Percentiles rank a stretch among this genome's conserved stretches.
Conservation (phyloP, 768 basidiomycete species). For the Lentinula guzmanii region DNA sequence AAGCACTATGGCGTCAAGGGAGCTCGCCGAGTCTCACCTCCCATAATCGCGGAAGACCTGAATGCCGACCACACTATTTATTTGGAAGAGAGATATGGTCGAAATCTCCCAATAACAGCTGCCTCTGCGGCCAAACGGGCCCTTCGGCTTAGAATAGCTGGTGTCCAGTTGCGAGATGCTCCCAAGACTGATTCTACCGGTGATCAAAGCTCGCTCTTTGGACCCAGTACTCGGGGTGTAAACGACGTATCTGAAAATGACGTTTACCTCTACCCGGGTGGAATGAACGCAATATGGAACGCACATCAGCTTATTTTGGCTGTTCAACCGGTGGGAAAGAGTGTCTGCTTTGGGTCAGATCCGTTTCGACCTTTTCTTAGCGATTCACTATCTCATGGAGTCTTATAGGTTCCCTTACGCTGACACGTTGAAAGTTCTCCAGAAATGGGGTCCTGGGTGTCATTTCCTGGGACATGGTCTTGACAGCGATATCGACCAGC, state of each 20-base stretch:
- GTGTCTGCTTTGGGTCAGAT: slow-evolving; percentile 88
- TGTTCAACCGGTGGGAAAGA: slow-evolving; percentile 60
- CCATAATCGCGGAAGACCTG: slow-evolving; percentile 35
- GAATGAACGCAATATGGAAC: slow-evolving; percentile 95
- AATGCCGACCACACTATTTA: slow-evolving; percentile 64
- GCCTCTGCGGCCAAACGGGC: slow-evolving; percentile 82
- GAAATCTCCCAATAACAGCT: slow-evolving; percentile 73
- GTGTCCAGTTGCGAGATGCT: slow-evolving; percentile 66
- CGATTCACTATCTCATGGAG: neutral
- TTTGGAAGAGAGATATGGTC: slow-evolving; percentile 91
- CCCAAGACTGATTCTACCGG: slow-evolving; percentile 36
- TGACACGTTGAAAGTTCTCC: slow-evolving; percentile 88
- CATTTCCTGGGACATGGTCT: slow-evolving; percentile 82
- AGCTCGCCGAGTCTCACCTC: slow-evolving; percentile 8
- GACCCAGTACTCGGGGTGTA: slow-evolving; percentile 66
- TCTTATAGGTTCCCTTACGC: slow-evolving; percentile 81
- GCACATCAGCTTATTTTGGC: slow-evolving; percentile 68
- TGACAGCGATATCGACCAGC: slow-evolving; percentile 65
- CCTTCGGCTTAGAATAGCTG: slow-evolving; percentile 84
- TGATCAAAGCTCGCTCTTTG: slow-evolving; percentile 37
- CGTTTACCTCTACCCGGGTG: slow-evolving; percentile 81
- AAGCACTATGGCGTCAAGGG: slow-evolving; percentile 50
- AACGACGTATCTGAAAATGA: slow-evolving; percentile 73
- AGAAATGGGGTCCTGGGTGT: slow-evolving; percentile 96
- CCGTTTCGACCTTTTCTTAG: neutral